A percentile compares a stretch with the other conserved stretches of the same genome.
Conservation (phyloP, 345 rosid species). For the Pistacia atlantica region DNA sequence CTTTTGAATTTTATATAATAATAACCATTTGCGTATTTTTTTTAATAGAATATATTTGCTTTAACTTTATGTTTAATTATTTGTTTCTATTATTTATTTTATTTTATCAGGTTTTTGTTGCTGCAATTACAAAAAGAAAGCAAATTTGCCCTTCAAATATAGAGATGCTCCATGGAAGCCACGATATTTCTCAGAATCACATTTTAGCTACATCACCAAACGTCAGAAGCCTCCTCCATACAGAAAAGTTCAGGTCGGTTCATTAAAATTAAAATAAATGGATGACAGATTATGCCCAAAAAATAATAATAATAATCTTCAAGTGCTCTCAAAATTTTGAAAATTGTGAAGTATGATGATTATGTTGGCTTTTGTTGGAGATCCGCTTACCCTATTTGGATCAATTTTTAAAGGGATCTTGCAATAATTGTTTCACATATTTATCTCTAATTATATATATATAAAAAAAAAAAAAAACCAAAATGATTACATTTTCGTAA, state of each 20-base stretch:
- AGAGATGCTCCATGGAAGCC: slow-evolving; percentile 54
- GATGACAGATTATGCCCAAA: no score
- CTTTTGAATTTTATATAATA: no score
- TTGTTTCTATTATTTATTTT: neutral
- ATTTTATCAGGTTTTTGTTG: slow-evolving; percentile 67
- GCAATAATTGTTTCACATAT: no score
- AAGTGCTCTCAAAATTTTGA: neutral
- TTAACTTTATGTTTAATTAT: neutral
- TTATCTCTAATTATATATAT: no score
- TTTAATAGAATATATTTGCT: no score
- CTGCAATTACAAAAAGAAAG: slow-evolving; percentile 74
- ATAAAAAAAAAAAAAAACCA: no score
- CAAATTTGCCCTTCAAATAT: slow-evolving; percentile 66
- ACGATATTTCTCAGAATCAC: slow-evolving; percentile 28
- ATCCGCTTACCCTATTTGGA: neutral
- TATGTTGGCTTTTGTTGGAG: neutral
- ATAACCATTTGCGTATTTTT: no score
- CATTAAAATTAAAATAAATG: no score
- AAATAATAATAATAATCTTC: no score
- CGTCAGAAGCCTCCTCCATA: slow-evolving; percentile 42
- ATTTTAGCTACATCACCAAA: slow-evolving; percentile 19
- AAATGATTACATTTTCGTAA: no score
- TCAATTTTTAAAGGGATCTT: neutral
- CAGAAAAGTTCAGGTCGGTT: slow-evolving; percentile 68
- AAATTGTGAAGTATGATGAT: neutral